Base-by-base conservation (phyloP, 495 filamentous ascomycete genomes). In the Xylaria scruposa region DNA sequence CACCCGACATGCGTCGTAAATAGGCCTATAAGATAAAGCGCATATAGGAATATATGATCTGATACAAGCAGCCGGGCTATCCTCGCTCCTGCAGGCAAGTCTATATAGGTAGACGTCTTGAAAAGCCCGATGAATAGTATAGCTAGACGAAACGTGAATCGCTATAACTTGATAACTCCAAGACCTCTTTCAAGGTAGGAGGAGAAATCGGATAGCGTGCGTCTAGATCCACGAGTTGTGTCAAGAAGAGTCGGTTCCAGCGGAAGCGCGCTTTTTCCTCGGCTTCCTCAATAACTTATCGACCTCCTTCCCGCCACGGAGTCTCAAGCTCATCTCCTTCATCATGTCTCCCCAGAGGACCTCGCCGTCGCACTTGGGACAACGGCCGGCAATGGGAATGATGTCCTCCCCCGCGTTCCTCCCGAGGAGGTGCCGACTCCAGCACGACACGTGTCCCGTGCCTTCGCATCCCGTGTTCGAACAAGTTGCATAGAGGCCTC, bases 341-440 rank as follows among this genome's bases (percentile, higher is more conserved):
- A 95, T 92, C 74, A 98, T 86, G 59, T 92, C 85, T 0, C 88
- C 83, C 96, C 96, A 99, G 59, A 84, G 75, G 9, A 93, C 82
- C 24, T 85, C 79, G 0, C 82, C 80, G 1, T 85, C 79, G 78
- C 96, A 99, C 51, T 78, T 79, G 2, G 94, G 94, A 82, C 96
- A 99, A 4, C 74, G 79, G 1, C 95, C 95, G 10, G 84, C 75
- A 5, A 86, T 86, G 0, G 96, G 95, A 4, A 97, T 72, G 3
- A 97, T 78, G 0, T 76, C 78, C 17, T 85, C 83, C 0, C 76
- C 73, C 3, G 83, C 80, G 31, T 83, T 81, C 15, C 74, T 74
- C 0, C 80, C 74, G 6, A 95, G 80, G 63, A 98, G 90, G 36
- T 83, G 83, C 24, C 79, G 79, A 40, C 93, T 90, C 77, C 97